phyloP scores from a whole-genome alignment of 2,329 filamentous ascomycete species.

The Lachnellula subtilissima region DNA sequence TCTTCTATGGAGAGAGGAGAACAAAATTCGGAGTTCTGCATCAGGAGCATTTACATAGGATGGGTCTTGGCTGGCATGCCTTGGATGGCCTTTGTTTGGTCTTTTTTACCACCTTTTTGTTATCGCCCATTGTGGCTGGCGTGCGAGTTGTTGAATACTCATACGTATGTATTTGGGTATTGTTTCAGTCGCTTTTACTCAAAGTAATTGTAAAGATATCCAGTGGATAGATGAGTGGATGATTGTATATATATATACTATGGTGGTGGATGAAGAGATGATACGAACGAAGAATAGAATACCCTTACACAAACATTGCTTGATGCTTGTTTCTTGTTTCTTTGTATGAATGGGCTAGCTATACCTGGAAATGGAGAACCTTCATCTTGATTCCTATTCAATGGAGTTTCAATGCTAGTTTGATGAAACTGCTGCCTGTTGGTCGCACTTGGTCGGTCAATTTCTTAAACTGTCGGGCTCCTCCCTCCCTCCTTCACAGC shows the following conservation, averaged over 20 bases:
- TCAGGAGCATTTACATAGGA: background rate
- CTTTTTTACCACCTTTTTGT: background rate
- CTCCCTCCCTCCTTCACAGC: too few species aligned
- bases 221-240: background rate
- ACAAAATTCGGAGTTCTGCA: background rate
- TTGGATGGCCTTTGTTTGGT: background rate
- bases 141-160: background rate
- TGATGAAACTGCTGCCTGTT: too few species aligned
- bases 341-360: background rate
- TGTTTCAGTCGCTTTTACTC: background rate
- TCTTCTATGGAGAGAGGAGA: background rate
- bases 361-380: too few species aligned
- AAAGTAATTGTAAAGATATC: background rate
- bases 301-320: background rate
- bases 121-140: background rate
- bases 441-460: too few species aligned
- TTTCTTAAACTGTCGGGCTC: too few species aligned
- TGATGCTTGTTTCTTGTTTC: background rate
- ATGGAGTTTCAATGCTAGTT: too few species aligned
- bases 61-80: background rate
- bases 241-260: background rate
- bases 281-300: background rate
- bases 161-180: background rate
- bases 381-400: too few species aligned
- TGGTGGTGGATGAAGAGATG: background rate